phyloP scores from a whole-genome alignment of 768 basidiomycete species.

The Serendipita vermifera region DNA sequence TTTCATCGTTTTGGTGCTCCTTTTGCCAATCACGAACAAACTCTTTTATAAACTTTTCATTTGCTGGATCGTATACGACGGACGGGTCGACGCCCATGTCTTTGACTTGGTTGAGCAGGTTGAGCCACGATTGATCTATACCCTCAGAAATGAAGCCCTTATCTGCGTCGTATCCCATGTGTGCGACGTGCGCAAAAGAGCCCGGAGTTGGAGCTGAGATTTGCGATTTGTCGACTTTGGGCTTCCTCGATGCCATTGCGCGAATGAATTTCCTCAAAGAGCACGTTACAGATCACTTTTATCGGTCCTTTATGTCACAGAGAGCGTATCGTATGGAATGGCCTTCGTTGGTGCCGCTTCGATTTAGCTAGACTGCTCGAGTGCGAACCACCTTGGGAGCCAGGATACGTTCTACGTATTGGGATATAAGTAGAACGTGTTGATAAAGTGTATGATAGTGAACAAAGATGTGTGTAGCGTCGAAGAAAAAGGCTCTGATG shows the following conservation, averaged over 20 bases:
- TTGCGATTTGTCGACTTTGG: constrained; percentile 83
- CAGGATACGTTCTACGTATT: too few species aligned
- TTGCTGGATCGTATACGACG: constrained; percentile 43
- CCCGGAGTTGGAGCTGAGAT: constrained; percentile 71
- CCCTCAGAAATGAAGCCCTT: constrained; percentile 75
- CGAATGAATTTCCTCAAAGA: too few species aligned
- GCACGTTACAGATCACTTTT: too few species aligned
- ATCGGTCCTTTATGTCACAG: too few species aligned
- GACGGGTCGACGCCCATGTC: constrained; percentile 51
- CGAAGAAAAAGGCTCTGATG: too few species aligned
- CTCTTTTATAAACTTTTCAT: constrained; percentile 82
- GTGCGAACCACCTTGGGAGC: too few species aligned
- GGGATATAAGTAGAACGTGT: too few species aligned
- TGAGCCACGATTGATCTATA: constrained; percentile 83
- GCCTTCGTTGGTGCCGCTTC: too few species aligned
- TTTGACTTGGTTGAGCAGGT: constrained; percentile 54
- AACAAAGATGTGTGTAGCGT: too few species aligned
- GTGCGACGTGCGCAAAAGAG: constrained; percentile 80
- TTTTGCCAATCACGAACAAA: constrained; percentile 48
- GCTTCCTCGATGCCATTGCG: constrained; percentile 43
- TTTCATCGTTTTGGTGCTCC: constrained; percentile 16
- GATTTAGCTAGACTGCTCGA: too few species aligned
- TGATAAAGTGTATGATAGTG: too few species aligned
- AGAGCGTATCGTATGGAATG: too few species aligned
- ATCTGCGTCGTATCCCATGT: constrained; percentile 87